Evolutionary conservation across 2,329 filamentous ascomycete species (phyloP).

Genomic region (Pseudomassariella vexata): DNA sequence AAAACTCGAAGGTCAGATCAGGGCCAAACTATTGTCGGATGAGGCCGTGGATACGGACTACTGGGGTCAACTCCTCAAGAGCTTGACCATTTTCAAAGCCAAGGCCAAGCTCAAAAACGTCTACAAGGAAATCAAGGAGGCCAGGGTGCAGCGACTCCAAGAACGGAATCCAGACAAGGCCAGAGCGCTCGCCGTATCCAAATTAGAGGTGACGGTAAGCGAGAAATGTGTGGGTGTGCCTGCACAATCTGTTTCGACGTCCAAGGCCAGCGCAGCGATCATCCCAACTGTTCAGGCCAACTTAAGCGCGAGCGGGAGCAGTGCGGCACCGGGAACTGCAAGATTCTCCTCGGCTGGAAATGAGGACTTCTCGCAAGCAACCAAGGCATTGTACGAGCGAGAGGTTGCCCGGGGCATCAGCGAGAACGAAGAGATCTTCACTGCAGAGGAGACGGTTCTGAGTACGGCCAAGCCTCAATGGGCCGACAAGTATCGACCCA

Average conservation of each 20-base stretch:
- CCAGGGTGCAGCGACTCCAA: conserved; percentile 60
- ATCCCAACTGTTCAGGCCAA: conserved; percentile 17
- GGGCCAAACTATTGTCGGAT: conserved; percentile 76
- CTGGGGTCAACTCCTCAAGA: conserved; percentile 88
- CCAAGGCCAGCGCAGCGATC: conserved; percentile 12
- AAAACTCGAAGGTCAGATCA: conserved; percentile 79
- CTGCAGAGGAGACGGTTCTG: conserved; percentile 75
- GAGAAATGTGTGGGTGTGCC: no score
- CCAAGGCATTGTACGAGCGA: conserved; percentile 83
- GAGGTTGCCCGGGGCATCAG: conserved; percentile 86
- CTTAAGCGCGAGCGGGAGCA: conserved; percentile 26
- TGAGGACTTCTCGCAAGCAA: conserved; percentile 81
- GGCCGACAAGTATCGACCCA: conserved; percentile 78
- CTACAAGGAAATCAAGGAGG: conserved; percentile 68
- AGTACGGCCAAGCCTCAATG: conserved; percentile 64
- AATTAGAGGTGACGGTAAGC: no score
- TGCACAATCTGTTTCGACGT: conserved; percentile 21
- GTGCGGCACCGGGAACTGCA: conserved; percentile 49
- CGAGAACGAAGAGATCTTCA: conserved; percentile 94
- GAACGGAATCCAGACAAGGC: conserved; percentile 66
- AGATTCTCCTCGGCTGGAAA: conserved; percentile 65
- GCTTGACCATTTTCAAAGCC: conserved; percentile 84
- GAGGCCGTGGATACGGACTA: conserved; percentile 96
- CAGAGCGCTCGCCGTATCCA: conserved; percentile 27
- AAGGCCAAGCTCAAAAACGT: conserved; percentile 77